Conservation (phyloP, 2,329 filamentous ascomycete species). For the Biscogniauxia mediterranea region DNA sequence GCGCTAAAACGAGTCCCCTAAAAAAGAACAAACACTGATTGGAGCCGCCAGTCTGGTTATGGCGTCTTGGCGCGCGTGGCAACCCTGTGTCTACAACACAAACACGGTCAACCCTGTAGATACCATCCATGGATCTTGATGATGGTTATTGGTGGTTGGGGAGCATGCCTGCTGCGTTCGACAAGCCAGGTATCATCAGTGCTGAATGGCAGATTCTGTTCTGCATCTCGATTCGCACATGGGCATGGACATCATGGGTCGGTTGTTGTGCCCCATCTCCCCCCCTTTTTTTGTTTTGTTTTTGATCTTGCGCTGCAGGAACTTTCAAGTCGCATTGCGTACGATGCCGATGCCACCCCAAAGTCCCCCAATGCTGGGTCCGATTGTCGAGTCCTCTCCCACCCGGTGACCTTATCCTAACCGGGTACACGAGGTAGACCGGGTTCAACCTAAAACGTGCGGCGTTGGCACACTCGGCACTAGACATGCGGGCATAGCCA, state of each 20-base stretch:
- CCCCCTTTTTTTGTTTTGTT: not conserved
- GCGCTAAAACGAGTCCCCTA: not conserved
- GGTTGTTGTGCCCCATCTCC: not conserved
- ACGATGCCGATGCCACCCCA: not conserved
- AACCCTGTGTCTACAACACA: slow-evolving; percentile 11
- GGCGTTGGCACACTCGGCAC: not conserved
- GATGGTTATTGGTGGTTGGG: not conserved
- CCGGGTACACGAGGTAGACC: not conserved
- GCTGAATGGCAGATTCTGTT: not conserved
- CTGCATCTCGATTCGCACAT: not conserved
- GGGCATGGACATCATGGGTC: too few relatives aligned
- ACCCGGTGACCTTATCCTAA: not conserved
- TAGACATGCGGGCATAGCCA: not conserved
- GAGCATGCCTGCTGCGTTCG: not conserved
- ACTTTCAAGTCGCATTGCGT: not conserved
- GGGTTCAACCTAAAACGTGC: too few relatives aligned
- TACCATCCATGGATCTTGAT: not conserved
- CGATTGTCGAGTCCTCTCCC: not conserved
- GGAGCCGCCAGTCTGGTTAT: slow-evolving; percentile 4
- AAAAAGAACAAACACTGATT: slow-evolving; percentile 5
- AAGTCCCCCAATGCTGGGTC: not conserved
- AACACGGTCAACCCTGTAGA: not conserved
- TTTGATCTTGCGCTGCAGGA: not conserved
- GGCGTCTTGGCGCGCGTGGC: slow-evolving; percentile 17
- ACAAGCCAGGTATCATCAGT: not conserved